Percentiles rank a stretch among this genome's conserved stretches.
Conservation (phyloP, 106 monocot species). For the Acorus calamus region DNA sequence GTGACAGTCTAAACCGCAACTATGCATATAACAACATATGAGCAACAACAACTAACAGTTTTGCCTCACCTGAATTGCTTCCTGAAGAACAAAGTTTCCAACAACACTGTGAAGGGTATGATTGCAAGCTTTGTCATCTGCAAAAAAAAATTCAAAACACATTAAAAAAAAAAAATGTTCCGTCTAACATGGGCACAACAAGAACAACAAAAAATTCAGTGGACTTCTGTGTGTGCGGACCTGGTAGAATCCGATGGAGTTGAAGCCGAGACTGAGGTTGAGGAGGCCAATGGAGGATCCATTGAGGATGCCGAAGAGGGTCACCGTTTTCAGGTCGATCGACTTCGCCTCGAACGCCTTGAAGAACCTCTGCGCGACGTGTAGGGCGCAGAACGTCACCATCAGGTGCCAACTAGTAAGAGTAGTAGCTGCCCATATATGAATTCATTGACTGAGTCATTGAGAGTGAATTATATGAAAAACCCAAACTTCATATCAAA, state of each 20-base stretch:
- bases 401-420: constrained; percentile 89
- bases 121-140: constrained; percentile 92
- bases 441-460: not conserved
- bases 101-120: constrained; percentile 77
- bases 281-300: constrained; percentile 85
- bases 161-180: too few relatives aligned
- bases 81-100: constrained; percentile 63
- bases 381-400: constrained; percentile 80
- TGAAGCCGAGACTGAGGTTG: constrained; percentile 83
- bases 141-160: not conserved
- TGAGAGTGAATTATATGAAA: not conserved
- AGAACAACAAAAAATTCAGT: not conserved
- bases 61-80: constrained; percentile 64
- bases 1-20: too few relatives aligned
- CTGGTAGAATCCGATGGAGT: constrained; percentile 90
- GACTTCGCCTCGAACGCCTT: constrained; percentile 55
- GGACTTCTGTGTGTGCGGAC: constrained; percentile 5
- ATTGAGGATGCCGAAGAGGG: constrained; percentile 71
- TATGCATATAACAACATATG: not conserved
- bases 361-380: constrained; percentile 42
- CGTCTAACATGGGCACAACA: not conserved
- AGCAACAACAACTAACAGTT: not conserved
- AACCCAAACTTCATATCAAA: not conserved
- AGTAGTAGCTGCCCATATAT: constrained; percentile 49
- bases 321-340: constrained; percentile 35